Conservation (phyloP, 2,329 filamentous ascomycete species). For the Pestalotiopsis sp. region DNA sequence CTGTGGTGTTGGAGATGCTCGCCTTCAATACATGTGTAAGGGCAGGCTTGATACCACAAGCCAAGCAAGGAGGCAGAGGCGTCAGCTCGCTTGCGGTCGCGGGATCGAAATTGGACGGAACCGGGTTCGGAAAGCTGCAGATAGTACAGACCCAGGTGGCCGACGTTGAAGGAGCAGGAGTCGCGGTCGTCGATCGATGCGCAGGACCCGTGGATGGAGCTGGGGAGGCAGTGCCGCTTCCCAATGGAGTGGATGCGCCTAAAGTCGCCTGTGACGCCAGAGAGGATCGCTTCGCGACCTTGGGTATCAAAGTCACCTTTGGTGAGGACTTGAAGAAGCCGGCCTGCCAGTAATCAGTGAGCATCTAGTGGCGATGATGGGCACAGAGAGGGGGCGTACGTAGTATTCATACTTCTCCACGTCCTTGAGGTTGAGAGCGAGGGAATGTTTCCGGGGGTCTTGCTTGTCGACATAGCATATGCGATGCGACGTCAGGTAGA, state of each 20-base stretch:
- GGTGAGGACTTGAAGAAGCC: conserved; percentile 94
- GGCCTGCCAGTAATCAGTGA: conserved; percentile 52
- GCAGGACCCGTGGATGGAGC: conserved; percentile 25
- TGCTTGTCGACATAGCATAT: conserved; percentile 92
- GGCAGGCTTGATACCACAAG: conserved; percentile 91
- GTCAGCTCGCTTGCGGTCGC: conserved; percentile 77
- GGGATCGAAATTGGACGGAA: conserved; percentile 92
- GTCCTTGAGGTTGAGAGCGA: conserved; percentile 85
- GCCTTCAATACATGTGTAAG: conserved; percentile 84
- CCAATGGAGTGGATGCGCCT: conserved; percentile 45
- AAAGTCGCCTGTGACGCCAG: conserved; percentile 56
- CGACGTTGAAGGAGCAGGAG: conserved; percentile 52
- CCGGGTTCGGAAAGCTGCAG: conserved; percentile 90
- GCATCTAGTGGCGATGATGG: conserved; percentile 8
- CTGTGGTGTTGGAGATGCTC: conserved; percentile 73
- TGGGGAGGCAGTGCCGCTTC: conserved; percentile 42
- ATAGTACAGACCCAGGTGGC: conserved; percentile 96
- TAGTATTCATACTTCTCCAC: conserved; percentile 91
- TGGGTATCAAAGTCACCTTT: conserved; percentile 88
- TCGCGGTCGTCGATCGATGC: conserved; percentile 43
- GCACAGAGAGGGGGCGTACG: conserved; percentile 47
- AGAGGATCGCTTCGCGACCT: conserved; percentile 69
- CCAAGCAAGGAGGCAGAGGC: conserved; percentile 81
- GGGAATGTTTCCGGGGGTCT: conserved; percentile 81
- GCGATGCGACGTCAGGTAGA: conserved; percentile 93